Percentiles rank a stretch among this genome's conserved stretches.
Conservation (phyloP, 176 grass and related monocot genomes). For the Poa pratensis region DNA sequence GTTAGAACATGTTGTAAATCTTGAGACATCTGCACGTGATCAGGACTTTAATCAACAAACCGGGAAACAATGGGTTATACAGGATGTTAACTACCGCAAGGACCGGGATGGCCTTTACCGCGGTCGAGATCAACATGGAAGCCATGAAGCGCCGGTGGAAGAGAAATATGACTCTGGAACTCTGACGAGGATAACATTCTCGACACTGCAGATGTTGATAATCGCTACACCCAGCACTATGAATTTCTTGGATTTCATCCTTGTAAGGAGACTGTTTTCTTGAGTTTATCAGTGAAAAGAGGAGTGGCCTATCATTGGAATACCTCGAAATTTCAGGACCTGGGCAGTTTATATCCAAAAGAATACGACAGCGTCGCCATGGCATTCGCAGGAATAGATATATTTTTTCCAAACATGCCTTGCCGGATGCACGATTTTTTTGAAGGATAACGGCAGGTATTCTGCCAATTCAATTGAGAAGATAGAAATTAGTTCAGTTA, state of each 20-base stretch:
- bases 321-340: constrained; percentile 2
- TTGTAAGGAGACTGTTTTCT: background rate
- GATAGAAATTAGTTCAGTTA: too few species aligned
- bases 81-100: constrained; percentile 8
- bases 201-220: background rate
- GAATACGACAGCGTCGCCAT: background rate
- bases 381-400: background rate
- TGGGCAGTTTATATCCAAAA: background rate
- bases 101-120: too few species aligned
- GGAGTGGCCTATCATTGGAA: constrained; percentile 1
- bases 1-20: background rate
- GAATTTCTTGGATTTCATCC: constrained; percentile 9
- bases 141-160: background rate
- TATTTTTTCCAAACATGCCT: constrained; percentile 15
- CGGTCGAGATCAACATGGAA: background rate
- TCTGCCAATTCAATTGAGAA: too few species aligned
- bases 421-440: constrained; percentile 6
- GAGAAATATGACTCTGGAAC: constrained; percentile 3
- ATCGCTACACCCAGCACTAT: accelerated
- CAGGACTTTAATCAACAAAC: background rate
- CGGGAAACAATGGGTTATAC: background rate
- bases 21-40: background rate
- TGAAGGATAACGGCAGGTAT: too few species aligned
- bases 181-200: constrained; percentile 11
- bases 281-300: background rate